Base-by-base conservation (phyloP, 208 protist species). In the Trypanosoma melophagium region DNA sequence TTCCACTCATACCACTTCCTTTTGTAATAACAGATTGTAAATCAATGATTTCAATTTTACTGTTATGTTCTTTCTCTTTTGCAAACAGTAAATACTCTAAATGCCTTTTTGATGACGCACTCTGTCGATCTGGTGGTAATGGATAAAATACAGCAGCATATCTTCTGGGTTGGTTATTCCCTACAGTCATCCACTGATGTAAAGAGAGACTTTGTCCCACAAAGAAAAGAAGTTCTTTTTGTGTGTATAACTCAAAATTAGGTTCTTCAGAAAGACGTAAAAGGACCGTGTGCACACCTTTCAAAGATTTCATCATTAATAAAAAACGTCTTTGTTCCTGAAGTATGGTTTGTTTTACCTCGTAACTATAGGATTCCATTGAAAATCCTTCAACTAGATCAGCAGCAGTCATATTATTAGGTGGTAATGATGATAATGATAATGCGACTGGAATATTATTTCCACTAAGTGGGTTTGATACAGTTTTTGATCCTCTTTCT, bases 91-190 rank as follows among this genome's bases (percentile, higher is more conserved):
- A 12, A 69, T 41, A n/a, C 31, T 76, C 57, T 0, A 76, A 47
- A 28, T 71, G 49, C 16, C 31, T 40, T 13, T 50, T 16, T 9
- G 69, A 52, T 24, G 53, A 10, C 42, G 69, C 61, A 3, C 38
- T 21, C 5, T 16, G 13, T 9, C 69, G 69, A 10, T 45, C n/a
- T 14, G 69, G 69, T n/a, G 53, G 40, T 19, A 54, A 19, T 21
- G 69, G 40, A 25, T 75, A 75, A 21, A 75, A 64, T 9, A 75
- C 61, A n/a, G 24, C 45, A 4, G 53, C 59, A n/a, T 47, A 47
- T 22, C 55, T 35, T 35, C 7, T 24, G 2, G 62, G 35, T 22
- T 35, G 49, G 25, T 12, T n/a, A 22, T 31, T 19, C 19, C 51
- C 21, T 12, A 14, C 16, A 8, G 22, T 10, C 8, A 47, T 40